Evolutionary conservation across 352 stramenopile species (phyloP).

Genomic region (Bremia lactucae): DNA sequence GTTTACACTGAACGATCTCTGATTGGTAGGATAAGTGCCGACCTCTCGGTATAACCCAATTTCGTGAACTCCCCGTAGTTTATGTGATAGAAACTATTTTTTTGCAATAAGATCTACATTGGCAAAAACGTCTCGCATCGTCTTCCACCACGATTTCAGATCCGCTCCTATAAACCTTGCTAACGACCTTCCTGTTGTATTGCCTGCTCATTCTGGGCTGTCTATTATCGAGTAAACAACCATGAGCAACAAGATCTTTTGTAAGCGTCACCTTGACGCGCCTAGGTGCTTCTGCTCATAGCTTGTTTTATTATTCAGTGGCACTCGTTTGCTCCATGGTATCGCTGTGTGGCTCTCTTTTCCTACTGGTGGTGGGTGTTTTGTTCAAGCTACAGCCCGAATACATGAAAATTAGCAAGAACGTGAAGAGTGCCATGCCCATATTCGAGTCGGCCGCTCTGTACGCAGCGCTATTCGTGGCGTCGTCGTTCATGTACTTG

Average conservation of each 20-base stretch:
- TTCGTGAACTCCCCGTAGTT: too few species aligned
- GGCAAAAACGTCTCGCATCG: too few species aligned
- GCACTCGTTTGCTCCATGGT: conserved; percentile 69
- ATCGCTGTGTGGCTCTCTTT: conserved; percentile 64
- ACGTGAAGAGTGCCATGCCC: conserved; percentile 41
- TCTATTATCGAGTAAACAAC: not conserved
- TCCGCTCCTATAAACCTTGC: too few species aligned
- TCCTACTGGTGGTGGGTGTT: conserved; percentile 52
- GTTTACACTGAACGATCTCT: not conserved
- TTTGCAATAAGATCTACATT: too few species aligned
- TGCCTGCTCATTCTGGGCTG: not conserved
- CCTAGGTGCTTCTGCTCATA: not conserved
- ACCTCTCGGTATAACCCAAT: too few species aligned
- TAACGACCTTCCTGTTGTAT: not conserved
- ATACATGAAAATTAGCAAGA: conserved; percentile 80
- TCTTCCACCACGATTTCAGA: too few species aligned
- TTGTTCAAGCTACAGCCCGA: conserved; percentile 68
- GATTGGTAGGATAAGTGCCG: conserved; percentile 1
- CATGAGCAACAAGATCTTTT: conserved; percentile 32
- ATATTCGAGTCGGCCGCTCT: conserved; percentile 63
- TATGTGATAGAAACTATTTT: too few species aligned
- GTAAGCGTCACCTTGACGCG: conserved; percentile 11
- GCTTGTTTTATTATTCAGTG: conserved; percentile 16
- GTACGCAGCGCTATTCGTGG: conserved; percentile 62
- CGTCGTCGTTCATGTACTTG: conserved; percentile 57